Percentiles rank a stretch among this genome's conserved stretches.
phyloP scores from a whole-genome alignment of 768 basidiomycete genomes.

The Tylopilus balloui region DNA sequence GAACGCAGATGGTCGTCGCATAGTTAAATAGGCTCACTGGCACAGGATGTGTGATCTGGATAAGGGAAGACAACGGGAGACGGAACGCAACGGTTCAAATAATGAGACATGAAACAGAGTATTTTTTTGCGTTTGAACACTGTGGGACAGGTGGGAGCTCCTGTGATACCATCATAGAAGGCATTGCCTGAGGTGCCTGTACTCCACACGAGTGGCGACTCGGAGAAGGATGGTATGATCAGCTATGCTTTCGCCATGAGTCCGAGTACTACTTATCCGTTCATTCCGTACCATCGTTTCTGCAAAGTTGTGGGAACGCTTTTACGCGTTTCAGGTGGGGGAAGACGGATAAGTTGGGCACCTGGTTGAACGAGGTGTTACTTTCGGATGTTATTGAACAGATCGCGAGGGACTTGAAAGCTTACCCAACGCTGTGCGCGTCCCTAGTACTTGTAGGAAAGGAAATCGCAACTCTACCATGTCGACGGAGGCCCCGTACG shows the following conservation, averaged over 20 bases:
- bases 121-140: neutral
- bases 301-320: no score
- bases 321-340: no score
- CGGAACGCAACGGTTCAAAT: neutral
- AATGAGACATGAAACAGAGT: neutral
- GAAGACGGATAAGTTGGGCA: no score
- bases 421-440: no score
- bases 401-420: no score
- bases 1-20: slow-evolving; percentile 16
- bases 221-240: slow-evolving; percentile 51
- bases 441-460: no score
- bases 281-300: no score
- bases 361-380: no score
- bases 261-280: slow-evolving; percentile 41
- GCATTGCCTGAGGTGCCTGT: slow-evolving; percentile 38
- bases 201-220: slow-evolving; percentile 54
- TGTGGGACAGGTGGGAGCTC: no score
- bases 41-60: neutral
- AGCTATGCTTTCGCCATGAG: slow-evolving; percentile 67
- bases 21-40: neutral
- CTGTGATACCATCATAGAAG: slow-evolving; percentile 18
- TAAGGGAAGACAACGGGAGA: neutral
- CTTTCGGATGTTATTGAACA: no score
- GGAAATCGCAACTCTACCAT: slow-evolving; percentile 13
- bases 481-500: slow-evolving; percentile 20